phyloP scores from a whole-genome alignment of 2,329 filamentous ascomycete genomes.

The Microdochium trichocladiopsis region DNA sequence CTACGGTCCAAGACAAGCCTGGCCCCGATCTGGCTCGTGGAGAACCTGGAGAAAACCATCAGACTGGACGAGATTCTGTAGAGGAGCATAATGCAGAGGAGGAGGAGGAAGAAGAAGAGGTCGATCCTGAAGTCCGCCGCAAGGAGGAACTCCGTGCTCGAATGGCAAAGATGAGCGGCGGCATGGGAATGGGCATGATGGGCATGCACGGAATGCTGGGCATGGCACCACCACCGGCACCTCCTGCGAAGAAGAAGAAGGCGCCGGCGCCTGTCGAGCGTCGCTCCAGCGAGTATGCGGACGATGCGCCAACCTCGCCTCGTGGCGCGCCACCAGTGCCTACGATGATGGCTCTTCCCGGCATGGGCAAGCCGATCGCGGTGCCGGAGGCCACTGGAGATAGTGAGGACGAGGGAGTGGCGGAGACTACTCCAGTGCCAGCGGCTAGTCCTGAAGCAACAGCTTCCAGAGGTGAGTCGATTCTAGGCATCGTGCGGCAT shows the following conservation, averaged over 20 bases:
- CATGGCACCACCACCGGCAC: conserved; percentile 46
- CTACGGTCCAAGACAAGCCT: conserved; percentile 15
- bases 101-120: conserved; percentile 75
- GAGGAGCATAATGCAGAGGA: conserved; percentile 53
- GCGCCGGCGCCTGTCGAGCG: conserved; percentile 29
- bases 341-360: conserved; percentile 60
- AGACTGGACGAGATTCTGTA: conserved; percentile 31
- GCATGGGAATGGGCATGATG: conserved; percentile 48
- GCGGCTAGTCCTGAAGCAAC: conserved; percentile 14
- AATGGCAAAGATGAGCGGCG: conserved; percentile 98
- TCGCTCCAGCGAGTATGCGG: conserved; percentile 33
- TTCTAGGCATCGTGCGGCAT: conserved; percentile 11
- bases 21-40: conserved; percentile 29
- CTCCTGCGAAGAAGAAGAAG: conserved; percentile 51
- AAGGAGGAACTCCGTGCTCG: conserved; percentile 84
- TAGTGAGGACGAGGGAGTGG: conserved; percentile 3
- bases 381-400: background rate
- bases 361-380: conserved; percentile 52
- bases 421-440: conserved; percentile 19
- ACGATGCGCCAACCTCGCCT: conserved; percentile 34
- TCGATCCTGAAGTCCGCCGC: conserved; percentile 80
- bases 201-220: conserved; percentile 94
- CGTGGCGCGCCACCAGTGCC: conserved; percentile 47
- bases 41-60: conserved; percentile 30
- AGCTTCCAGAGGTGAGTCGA: background rate